Percentiles rank a stretch among this genome's conserved stretches.
phyloP scores from a whole-genome alignment of 1,284 basidiomycete genomes.

The Vanrija humicola region DNA sequence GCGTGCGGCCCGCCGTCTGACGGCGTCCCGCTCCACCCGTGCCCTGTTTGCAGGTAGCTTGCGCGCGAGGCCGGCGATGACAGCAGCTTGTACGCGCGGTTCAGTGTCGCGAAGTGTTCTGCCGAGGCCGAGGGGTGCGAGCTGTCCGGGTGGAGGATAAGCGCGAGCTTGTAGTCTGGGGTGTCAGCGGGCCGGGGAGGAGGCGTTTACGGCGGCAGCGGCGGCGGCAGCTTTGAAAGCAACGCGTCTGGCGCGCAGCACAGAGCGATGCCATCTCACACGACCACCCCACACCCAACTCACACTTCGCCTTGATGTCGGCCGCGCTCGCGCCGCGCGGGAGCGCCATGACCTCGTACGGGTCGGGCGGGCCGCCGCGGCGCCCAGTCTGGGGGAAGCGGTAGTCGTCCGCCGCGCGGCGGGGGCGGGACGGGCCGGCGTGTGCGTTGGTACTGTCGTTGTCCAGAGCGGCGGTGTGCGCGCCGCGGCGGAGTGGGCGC shows the following conservation, averaged over 20 bases:
- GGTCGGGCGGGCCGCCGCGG: slow-evolving; percentile 36
- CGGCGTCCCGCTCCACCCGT: slow-evolving; percentile 33
- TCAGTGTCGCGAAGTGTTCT: slow-evolving; percentile 41
- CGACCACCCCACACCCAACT: slow-evolving; percentile 9
- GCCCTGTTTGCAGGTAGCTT: slow-evolving; percentile 39
- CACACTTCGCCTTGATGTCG: slow-evolving; percentile 45
- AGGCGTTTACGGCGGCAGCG: background rate
- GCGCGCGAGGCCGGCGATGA: slow-evolving; percentile 28
- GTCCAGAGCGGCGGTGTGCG: background rate
- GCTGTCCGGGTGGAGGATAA: slow-evolving; percentile 47
- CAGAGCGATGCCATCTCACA: too few relatives aligned
- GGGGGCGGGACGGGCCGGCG: background rate
- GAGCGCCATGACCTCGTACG: slow-evolving; percentile 45
- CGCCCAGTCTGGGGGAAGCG: slow-evolving; percentile 30
- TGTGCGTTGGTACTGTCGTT: background rate
- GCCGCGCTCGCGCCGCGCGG: slow-evolving; percentile 27
- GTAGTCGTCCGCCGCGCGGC: slow-evolving; percentile 18
- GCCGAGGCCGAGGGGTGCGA: slow-evolving; percentile 44
- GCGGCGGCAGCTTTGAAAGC: background rate
- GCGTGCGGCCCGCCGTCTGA: background rate
- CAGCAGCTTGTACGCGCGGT: slow-evolving; percentile 45
- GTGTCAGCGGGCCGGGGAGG: background rate
- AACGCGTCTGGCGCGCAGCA: background rate
- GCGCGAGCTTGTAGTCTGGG: slow-evolving; percentile 46
- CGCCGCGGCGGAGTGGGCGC: background rate